Evolutionary conservation across 2,329 filamentous ascomycete genomes (phyloP).

Genomic region (Diaporthe vaccinii): DNA sequence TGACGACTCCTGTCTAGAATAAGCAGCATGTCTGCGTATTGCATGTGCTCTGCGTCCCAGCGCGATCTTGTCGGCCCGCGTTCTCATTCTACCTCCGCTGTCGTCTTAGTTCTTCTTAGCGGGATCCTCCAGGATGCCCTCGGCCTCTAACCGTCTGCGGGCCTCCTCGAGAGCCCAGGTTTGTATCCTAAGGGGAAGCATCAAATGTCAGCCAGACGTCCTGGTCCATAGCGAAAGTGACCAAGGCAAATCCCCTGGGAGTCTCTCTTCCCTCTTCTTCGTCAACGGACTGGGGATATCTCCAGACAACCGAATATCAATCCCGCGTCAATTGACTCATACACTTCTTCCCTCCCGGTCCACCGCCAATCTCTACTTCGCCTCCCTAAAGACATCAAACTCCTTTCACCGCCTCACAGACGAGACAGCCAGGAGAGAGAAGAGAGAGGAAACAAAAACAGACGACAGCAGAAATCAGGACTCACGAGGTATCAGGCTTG

Average conservation of each 20-base stretch:
- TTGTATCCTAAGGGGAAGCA: conserved; percentile 80
- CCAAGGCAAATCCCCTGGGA: neutral
- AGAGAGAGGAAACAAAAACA: conserved; percentile 26
- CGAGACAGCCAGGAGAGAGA: conserved; percentile 37
- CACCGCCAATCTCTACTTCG: neutral
- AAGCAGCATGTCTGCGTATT: conserved; percentile 1
- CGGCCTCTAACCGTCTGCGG: conserved; percentile 91
- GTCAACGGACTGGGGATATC: no score
- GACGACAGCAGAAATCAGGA: conserved; percentile 49
- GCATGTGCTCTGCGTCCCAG: conserved; percentile 18
- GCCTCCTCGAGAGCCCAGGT: conserved; percentile 99
- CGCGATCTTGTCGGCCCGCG: conserved; percentile 7
- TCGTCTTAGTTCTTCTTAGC: conserved; percentile 65
- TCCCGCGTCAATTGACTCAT: neutral
- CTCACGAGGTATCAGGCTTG: conserved; percentile 99
- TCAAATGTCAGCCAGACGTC: conserved; percentile 47
- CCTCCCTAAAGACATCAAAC: no score
- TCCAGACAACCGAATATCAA: neutral
- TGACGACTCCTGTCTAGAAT: conserved; percentile 24
- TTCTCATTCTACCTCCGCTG: neutral
- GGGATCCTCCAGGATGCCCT: conserved; percentile 89
- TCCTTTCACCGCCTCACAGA: neutral
- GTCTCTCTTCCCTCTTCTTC: neutral
- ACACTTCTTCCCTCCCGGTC: neutral
- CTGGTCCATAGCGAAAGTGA: no score